Evolutionary conservation across 768 basidiomycete species (phyloP), one percentile per base, ranked within the genome.

Genomic region (Xerocomus potaroensis): DNA sequence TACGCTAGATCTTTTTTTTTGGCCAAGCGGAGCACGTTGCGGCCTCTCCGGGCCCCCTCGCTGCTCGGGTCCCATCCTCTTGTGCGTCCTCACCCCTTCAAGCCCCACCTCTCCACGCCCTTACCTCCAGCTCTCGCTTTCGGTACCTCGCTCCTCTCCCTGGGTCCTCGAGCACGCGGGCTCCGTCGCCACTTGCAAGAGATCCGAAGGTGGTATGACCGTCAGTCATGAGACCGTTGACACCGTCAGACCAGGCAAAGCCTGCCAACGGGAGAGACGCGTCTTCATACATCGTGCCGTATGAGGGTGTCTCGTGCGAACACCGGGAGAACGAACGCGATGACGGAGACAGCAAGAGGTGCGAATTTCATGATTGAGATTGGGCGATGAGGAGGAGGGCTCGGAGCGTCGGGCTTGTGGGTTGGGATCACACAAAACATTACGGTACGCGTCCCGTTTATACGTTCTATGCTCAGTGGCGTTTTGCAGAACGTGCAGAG

Each of bases 181-280:
- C n/a, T n/a, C n/a, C n/a, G n/a, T n/a, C n/a, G n/a, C n/a, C n/a
- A n/a, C n/a, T n/a, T n/a, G n/a, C n/a, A n/a, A 70, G 57, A 6
- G 55, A 55, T 3, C 63, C 62, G 39, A 69, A 59, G 5, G 66
- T 69, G 38, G 58, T 58, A 47, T 62, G 71, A 1, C 65, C 63
- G 29, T 59, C 55, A 42, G 43, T 56, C 5, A 58, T 38, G 33
- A 70, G 62, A 9, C 66, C 68, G 33, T 70, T 48, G 14, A 23
- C 1, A 10, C 69, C 71, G 32, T 65, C 12, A 2, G 70, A 69
- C 39, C 69, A 71, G 1, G 70, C 60, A 26, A 69, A 47, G 1
- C 21, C 16, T 6, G 42, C 0, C 37, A 66, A 54, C 5, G 61
- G 42, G 16, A 43, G 32, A 21, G 41, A 30, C 18, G 57, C 6